These are phyloP conservation scores for Petunia secreta DNA, from an alignment of 257 asterid species.

Conservation along the genomic window DNA sequence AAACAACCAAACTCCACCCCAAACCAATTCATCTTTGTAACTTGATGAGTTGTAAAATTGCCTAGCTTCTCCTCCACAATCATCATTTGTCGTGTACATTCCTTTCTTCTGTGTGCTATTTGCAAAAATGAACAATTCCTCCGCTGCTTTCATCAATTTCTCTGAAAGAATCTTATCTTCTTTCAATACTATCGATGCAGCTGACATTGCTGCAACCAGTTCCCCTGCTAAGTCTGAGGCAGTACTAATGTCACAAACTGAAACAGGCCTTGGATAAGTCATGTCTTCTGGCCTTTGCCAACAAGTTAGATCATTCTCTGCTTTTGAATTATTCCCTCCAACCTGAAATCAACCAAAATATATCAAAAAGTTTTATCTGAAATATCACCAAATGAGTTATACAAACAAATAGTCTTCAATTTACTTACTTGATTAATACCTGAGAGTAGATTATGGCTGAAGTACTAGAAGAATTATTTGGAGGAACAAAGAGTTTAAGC, in stretches of 20 bases:
- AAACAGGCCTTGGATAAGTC: slow-evolving; percentile 51
- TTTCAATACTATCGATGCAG: slow-evolving; percentile 56
- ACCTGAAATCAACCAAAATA: slow-evolving; percentile 39
- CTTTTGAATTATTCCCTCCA: slow-evolving; percentile 31
- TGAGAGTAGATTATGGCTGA: slow-evolving; percentile 51
- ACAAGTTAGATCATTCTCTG: slow-evolving; percentile 49
- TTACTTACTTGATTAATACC: slow-evolving; percentile 33
- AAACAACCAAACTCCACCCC: slow-evolving; percentile 65
- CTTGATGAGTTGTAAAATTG: slow-evolving; percentile 49
- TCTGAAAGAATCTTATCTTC: slow-evolving; percentile 37
- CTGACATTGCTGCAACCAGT: slow-evolving; percentile 59
- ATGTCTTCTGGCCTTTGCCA: slow-evolving; percentile 75
- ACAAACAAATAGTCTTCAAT: neutral
- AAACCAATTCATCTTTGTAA: slow-evolving; percentile 54
- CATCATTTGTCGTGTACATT: slow-evolving; percentile 43
- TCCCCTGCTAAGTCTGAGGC: slow-evolving; percentile 71
- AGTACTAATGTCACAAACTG: slow-evolving; percentile 41
- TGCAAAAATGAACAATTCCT: slow-evolving; percentile 39
- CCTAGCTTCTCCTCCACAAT: slow-evolving; percentile 51
- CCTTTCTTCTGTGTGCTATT: slow-evolving; percentile 36
- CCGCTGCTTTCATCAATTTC: slow-evolving; percentile 44
- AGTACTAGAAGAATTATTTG: slow-evolving; percentile 34
- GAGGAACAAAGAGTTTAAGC: slow-evolving; percentile 49
- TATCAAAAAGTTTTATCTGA: neutral
- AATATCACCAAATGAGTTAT: neutral